phyloP scores from a whole-genome alignment of 192 early-diverging fungal species.

The Geosiphon pyriformis region DNA sequence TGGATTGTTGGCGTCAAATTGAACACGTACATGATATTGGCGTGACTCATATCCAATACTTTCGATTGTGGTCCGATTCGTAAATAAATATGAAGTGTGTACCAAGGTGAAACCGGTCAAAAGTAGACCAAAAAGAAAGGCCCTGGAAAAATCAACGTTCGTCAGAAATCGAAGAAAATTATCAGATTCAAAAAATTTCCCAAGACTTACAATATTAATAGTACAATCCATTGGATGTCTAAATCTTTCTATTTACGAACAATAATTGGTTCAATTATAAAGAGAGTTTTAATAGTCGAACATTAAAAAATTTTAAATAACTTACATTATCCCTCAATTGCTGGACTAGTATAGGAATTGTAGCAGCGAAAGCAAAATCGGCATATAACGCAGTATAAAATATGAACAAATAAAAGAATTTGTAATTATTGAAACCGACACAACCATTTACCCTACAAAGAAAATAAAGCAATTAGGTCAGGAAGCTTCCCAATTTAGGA shows the following conservation, averaged over 20 bases:
- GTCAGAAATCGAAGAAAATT: neutral
- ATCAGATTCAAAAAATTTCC: neutral
- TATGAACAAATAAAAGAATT: constrained; percentile 35
- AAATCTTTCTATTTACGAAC: constrained; percentile 20
- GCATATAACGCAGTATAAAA: constrained; percentile 25
- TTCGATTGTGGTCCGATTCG: constrained; percentile 54
- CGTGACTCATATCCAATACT: constrained; percentile 4
- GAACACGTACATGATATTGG: constrained; percentile 3
- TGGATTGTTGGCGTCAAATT: constrained; percentile 23
- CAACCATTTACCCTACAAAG: constrained; percentile 46
- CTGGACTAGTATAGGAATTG: constrained; percentile 23
- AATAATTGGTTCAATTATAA: neutral
- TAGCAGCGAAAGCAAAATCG: constrained; percentile 26
- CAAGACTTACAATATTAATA: constrained; percentile 13
- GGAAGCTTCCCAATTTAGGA: no score
- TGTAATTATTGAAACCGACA: constrained; percentile 42
- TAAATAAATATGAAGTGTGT: constrained; percentile 42
- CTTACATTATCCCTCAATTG: constrained; percentile 8
- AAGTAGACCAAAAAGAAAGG: constrained; percentile 39
- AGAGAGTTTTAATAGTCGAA: neutral
- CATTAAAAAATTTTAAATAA: constrained; percentile 1
- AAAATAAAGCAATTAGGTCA: no score
- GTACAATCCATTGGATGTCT: constrained; percentile 15
- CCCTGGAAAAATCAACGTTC: neutral
- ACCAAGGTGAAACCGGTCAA: constrained; percentile 44